Evolutionary conservation across 345 rosid species (phyloP), one percentile per base, ranked within the genome.

Genomic region (Murraya paniculata): DNA sequence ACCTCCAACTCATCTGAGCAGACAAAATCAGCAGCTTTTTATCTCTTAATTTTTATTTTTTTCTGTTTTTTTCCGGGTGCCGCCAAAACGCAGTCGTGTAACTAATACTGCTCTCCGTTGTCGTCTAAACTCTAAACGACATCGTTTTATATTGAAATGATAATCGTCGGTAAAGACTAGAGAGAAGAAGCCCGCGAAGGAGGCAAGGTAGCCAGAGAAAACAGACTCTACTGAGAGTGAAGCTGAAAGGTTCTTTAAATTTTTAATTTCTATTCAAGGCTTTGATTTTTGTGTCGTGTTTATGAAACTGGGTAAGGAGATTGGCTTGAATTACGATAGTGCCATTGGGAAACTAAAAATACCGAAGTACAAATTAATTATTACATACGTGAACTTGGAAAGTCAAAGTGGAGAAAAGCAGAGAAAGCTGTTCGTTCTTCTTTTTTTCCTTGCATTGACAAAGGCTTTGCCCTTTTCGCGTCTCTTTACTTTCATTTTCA

Each of bases 151-250:
- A 45, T 4, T 11, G 50, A 45, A 45, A 45, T 45, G 50, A 45
- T 13, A 14, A 45, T 45, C 50, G 50, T 45, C 50, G 16, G 18
- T 45, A 45, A 45, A 45, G 50, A 13, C 50, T 4, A 10, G 24
- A 59, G 48, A 24, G 77, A 68, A 72, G 53, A 62, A 74, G 85
- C 77, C 83, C 80, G 83, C 85, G 80, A 78, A 74, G 80, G 79
- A 56, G 66, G 76, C 38, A 64, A 77, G 74, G 67, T 18, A 74
- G 76, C 78, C 74, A 41, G 41, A 30, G 24, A 30, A 11, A 18
- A 30, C 4, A 19, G 69, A 5, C 50, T 45, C 50, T 3, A 45
- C 18, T 45, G 50, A 13, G 50, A 45, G 50, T 45, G 50, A 45
- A 5, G 50, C 50, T 4, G 50, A 45, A 13, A 45, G 50, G 18